Percentiles rank a stretch among this genome's conserved stretches.
These are phyloP conservation scores for Bryoerythrophyllum caledonicum DNA, from an alignment of 225 moss, liverwort and hornwort genomes.

Conservation along the genomic window DNA sequence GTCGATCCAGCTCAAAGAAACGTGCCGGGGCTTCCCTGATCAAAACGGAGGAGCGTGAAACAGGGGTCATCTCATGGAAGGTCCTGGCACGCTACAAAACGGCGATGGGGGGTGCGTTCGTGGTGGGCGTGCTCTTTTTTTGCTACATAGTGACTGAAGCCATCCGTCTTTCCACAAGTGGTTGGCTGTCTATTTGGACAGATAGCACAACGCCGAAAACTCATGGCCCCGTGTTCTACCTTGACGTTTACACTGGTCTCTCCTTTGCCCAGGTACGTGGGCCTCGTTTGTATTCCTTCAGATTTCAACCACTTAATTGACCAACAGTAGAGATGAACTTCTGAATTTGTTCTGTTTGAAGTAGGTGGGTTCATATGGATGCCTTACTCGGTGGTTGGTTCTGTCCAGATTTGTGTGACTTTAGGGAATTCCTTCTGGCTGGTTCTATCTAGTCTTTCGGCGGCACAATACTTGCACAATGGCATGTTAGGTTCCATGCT, in stretches of 20 bases:
- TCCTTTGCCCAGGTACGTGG: slow-evolving; percentile 68
- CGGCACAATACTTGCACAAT: slow-evolving; percentile 68
- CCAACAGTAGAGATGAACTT: not conserved
- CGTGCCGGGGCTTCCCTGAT: slow-evolving; percentile 56
- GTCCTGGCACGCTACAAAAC: slow-evolving; percentile 75
- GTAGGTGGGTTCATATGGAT: slow-evolving; percentile 17
- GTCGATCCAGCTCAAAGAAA: slow-evolving; percentile 57
- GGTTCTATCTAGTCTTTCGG: slow-evolving; percentile 70
- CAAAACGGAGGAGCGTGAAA: slow-evolving; percentile 92
- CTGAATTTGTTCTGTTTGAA: slow-evolving; percentile 6
- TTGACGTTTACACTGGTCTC: slow-evolving; percentile 76
- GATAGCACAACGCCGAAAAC: slow-evolving; percentile 59
- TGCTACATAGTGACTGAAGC: slow-evolving; percentile 77
- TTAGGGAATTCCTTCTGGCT: slow-evolving; percentile 82
- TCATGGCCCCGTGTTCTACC: slow-evolving; percentile 66
- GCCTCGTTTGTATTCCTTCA: slow-evolving; percentile 13
- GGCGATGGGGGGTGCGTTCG: slow-evolving; percentile 79
- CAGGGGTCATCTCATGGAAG: slow-evolving; percentile 73
- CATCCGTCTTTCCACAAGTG: slow-evolving; percentile 68
- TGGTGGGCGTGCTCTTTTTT: slow-evolving; percentile 66
- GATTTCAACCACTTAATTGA: not conserved
- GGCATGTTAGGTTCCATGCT: slow-evolving; percentile 81
- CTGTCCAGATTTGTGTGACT: slow-evolving; percentile 61
- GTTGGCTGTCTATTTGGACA: slow-evolving; percentile 90
- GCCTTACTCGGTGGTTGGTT: not conserved